A percentile compares a stretch with the other conserved stretches of the same genome.
phyloP scores from a whole-genome alignment of 768 basidiomycete species.

The button mushroom (Agaricus bisporus) region DNA sequence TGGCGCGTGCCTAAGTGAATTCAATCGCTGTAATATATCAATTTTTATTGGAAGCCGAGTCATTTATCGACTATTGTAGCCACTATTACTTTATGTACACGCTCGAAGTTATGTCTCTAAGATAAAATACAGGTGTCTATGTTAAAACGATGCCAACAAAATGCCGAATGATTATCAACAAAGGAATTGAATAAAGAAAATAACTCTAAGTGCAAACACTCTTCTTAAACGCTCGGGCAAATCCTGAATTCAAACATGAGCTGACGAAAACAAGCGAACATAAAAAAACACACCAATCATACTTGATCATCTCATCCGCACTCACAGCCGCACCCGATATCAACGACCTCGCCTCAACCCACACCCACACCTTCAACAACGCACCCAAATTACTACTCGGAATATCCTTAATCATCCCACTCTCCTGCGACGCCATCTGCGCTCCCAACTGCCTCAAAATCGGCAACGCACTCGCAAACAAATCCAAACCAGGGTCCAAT shows the following conservation, averaged over 20 bases:
- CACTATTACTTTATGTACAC: too few species aligned
- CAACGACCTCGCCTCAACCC: constrained; percentile 86
- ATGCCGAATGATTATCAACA: neutral
- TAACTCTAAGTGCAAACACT: neutral
- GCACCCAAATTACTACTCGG: constrained; percentile 73
- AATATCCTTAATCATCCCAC: constrained; percentile 42
- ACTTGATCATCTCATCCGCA: constrained; percentile 81
- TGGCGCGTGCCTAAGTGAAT: constrained; percentile 8
- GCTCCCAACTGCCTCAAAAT: constrained; percentile 88
- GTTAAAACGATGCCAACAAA: too few species aligned
- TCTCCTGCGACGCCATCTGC: constrained; percentile 76
- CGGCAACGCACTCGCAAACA: constrained; percentile 94
- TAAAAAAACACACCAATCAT: constrained; percentile 62
- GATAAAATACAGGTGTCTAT: too few species aligned
- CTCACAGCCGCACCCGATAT: constrained; percentile 74
- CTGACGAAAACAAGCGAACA: neutral
- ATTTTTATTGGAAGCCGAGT: too few species aligned
- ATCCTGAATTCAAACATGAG: constrained; percentile 16
- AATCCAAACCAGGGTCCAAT: constrained; percentile 85
- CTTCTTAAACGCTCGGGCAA: constrained; percentile 22
- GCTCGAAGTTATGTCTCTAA: too few species aligned
- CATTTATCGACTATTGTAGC: too few species aligned
- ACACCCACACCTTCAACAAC: constrained; percentile 94
- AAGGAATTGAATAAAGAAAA: neutral
- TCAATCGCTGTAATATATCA: neutral